These are phyloP conservation scores for Polyplosphaeria fusca DNA, from an alignment of 495 filamentous ascomycete genomes.

Conservation along the genomic window DNA sequence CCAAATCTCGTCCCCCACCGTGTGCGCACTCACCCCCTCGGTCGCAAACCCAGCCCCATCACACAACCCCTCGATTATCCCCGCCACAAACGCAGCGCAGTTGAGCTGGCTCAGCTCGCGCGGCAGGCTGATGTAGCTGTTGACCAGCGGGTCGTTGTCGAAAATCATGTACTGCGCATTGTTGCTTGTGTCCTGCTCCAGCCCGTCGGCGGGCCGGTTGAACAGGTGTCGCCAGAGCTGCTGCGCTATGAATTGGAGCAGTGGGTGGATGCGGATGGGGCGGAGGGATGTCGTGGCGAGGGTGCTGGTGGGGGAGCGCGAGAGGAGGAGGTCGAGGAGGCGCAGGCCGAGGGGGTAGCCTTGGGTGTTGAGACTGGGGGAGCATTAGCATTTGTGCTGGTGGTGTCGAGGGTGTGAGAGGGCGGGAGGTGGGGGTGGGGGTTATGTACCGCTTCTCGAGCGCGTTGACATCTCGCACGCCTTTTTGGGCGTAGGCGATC, in stretches of 20 bases:
- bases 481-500: slow-evolving; percentile 89
- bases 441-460: slow-evolving; percentile 74
- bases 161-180: slow-evolving; percentile 97
- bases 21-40: slow-evolving; percentile 82
- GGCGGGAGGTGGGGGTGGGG: slow-evolving; percentile 5
- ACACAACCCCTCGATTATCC: slow-evolving; percentile 91
- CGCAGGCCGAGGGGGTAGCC: slow-evolving; percentile 93
- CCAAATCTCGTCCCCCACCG: slow-evolving; percentile 70
- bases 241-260: slow-evolving; percentile 91
- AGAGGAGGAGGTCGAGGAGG: slow-evolving; percentile 90
- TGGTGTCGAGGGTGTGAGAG: not conserved
- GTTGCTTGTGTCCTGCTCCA: slow-evolving; percentile 80
- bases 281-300: slow-evolving; percentile 60
- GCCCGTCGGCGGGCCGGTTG: slow-evolving; percentile 78
- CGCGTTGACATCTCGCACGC: slow-evolving; percentile 88
- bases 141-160: slow-evolving; percentile 95
- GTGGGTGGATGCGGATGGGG: slow-evolving; percentile 81
- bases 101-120: slow-evolving; percentile 94
- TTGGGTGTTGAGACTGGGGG: slow-evolving; percentile 77
- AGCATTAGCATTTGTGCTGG: not conserved
- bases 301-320: slow-evolving; percentile 56
- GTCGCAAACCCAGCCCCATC: slow-evolving; percentile 87
- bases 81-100: slow-evolving; percentile 92
- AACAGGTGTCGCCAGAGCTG: slow-evolving; percentile 92
- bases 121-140: slow-evolving; percentile 86